Evolutionary conservation across 2,329 filamentous ascomycete genomes (phyloP), one percentile per base, ranked within the genome.

Genomic region (Orbilia blumenaviensis): DNA sequence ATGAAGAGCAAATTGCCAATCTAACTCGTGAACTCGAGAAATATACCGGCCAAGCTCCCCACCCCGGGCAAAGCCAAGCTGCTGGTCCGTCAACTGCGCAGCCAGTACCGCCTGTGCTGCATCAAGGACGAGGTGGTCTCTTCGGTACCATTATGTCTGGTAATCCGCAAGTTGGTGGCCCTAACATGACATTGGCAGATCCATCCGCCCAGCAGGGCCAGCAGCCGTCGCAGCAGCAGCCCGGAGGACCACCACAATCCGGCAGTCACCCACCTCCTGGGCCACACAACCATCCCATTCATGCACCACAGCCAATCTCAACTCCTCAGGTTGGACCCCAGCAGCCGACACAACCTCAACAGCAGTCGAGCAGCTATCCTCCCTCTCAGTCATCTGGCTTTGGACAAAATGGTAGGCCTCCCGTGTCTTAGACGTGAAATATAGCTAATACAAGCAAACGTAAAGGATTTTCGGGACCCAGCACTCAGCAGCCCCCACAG

Each of bases 81-180:
- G 88, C 88, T 73, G 92, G 91, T 46, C 91, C 93, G 69, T 90
- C 92, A 56, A 92, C 95, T 84, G 91, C 93, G 78, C 91, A 92
- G 77, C 52, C 61, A 50, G 61, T 48, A 14, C 94, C 95, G 36
- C 94, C 90, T 36, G 85, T 92, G 58, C 92, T 98, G 79, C 92
- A 93, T 27, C 92, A 96, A 81, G 94, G 94, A 25, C 89, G 89
- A 67, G 94, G 91, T 82, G 95, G 96, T 81, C 87, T 98, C 42
- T 98, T 99, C 82, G 93, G 93, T 79, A 93, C 93, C 68, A 97
- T 98, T 82, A 98, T 99, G 92, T 89, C 94, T 67, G 94, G 94
- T 42, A 42, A n/a, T 78, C 89, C 90, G 83, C 89, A 88, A 78
- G 92, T 46, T 46, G 42, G 90, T 80, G 93, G 94, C 84, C 91